Evolutionary conservation across 768 basidiomycete species (phyloP).

Genomic region (Russula virescens): DNA sequence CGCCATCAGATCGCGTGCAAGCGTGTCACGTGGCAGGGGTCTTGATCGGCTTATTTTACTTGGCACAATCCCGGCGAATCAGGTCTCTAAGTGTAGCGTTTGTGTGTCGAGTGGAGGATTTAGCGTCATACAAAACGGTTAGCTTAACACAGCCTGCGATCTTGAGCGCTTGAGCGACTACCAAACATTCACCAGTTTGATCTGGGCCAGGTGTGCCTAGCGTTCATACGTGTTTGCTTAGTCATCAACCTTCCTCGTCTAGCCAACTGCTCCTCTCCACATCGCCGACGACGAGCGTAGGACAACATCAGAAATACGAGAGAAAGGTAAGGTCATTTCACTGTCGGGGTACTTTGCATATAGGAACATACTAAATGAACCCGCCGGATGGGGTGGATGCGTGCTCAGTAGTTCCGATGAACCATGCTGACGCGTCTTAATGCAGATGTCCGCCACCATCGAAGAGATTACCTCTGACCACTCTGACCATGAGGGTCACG

Average conservation of each 20-base stretch:
- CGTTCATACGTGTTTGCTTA: constrained; percentile 5
- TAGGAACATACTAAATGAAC: constrained; percentile 14
- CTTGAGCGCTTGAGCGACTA: background rate
- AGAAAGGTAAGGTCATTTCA: constrained; percentile 1
- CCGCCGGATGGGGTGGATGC: constrained; percentile 33
- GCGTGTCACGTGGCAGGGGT: too few relatives aligned
- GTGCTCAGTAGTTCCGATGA: constrained; percentile 28
- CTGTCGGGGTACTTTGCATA: background rate
- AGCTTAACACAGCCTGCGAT: background rate
- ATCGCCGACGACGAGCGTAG: constrained; percentile 16
- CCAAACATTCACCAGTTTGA: too few relatives aligned
- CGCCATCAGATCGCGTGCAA: too few relatives aligned
- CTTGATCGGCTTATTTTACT: too few relatives aligned
- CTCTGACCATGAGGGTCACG: constrained; percentile 54
- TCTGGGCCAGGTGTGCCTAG: too few relatives aligned
- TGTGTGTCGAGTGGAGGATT: background rate
- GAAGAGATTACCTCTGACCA: constrained; percentile 82
- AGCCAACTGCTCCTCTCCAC: background rate
- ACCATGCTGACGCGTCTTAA: constrained; percentile 29
- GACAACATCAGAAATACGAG: background rate
- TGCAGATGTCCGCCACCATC: constrained; percentile 72
- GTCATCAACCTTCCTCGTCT: constrained; percentile 4
- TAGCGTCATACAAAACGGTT: background rate
- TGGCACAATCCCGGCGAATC: too few relatives aligned
- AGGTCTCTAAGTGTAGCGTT: too few relatives aligned